Conservation (phyloP, 805 yeast species). For the Candida parachauliodes region DNA sequence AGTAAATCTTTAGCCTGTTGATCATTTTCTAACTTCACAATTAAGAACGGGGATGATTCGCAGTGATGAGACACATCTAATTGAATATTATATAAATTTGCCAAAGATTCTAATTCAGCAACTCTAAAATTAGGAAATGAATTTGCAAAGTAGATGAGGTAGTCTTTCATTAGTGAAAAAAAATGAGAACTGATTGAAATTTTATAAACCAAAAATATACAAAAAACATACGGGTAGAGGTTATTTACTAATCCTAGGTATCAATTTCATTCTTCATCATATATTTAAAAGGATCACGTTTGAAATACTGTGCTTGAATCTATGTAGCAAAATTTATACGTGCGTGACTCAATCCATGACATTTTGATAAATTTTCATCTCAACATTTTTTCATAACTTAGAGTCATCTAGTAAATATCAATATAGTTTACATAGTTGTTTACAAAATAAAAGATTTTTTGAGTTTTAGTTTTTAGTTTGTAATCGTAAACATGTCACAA, state of each 20-base stretch:
- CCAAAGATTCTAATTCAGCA: constrained; percentile 84
- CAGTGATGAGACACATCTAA: constrained; percentile 60
- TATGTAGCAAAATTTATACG: too few relatives aligned
- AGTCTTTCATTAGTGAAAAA: constrained; percentile 47
- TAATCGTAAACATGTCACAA: constrained; percentile 20
- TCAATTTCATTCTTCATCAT: too few relatives aligned
- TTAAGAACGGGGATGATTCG: constrained; percentile 64
- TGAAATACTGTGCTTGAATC: too few relatives aligned
- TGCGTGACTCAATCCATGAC: too few relatives aligned
- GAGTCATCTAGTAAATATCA: too few relatives aligned
- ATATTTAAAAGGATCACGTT: too few relatives aligned
- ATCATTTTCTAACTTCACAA: constrained; percentile 64
- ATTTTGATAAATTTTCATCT: too few relatives aligned
- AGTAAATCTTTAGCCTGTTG: constrained; percentile 63
- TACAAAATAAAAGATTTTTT: constrained; percentile 7
- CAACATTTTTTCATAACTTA: too few relatives aligned
- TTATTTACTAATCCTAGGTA: too few relatives aligned
- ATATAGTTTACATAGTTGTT: constrained; percentile 7
- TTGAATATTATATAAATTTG: constrained; percentile 53
- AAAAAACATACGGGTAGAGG: too few relatives aligned
- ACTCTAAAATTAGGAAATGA: constrained; percentile 71
- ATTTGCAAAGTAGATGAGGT: constrained; percentile 82
- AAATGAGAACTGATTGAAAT: too few relatives aligned
- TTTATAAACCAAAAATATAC: too few relatives aligned
- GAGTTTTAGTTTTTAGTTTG: constrained; percentile 2